Percentiles rank a stretch among this genome's conserved stretches.
Evolutionary conservation across 805 yeast genomes (phyloP).

Genomic region (Monosporozyma yasuniensis): DNA sequence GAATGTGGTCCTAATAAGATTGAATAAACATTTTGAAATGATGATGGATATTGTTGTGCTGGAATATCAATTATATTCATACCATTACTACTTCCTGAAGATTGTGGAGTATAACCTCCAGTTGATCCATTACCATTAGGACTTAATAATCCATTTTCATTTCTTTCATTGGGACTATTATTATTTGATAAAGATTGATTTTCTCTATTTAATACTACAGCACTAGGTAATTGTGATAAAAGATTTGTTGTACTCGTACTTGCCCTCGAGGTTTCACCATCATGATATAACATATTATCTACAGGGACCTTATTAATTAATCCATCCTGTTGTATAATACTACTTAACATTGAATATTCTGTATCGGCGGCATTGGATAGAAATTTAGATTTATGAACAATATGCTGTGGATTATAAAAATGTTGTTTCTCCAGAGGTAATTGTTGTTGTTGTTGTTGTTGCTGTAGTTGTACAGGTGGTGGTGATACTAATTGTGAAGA

Average conservation of each 20-base stretch:
- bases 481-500: background rate
- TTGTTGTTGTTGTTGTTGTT: background rate
- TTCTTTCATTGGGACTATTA: constrained; percentile 3
- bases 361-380: constrained; percentile 63
- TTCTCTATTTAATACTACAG: background rate
- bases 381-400: constrained; percentile 36
- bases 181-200: background rate
- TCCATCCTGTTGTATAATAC: constrained; percentile 42
- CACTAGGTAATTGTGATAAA: background rate
- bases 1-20: constrained; percentile 24
- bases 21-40: constrained; percentile 17
- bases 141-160: background rate
- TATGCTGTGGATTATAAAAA: constrained; percentile 17
- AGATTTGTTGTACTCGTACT: background rate
- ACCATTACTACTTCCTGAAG: background rate
- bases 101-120: background rate
- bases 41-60: constrained; percentile 14
- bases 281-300: constrained; percentile 7
- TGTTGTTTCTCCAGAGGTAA: constrained; percentile 14
- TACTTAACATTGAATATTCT: constrained; percentile 62
- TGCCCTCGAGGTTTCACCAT: background rate
- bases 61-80: constrained; percentile 8
- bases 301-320: constrained; percentile 20
- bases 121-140: background rate
- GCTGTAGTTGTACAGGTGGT: background rate